Percentiles rank a stretch among this genome's conserved stretches.
These are phyloP conservation scores for Calycina herbarum DNA, from an alignment of 2,329 filamentous ascomycete species.

Conservation along the genomic window DNA sequence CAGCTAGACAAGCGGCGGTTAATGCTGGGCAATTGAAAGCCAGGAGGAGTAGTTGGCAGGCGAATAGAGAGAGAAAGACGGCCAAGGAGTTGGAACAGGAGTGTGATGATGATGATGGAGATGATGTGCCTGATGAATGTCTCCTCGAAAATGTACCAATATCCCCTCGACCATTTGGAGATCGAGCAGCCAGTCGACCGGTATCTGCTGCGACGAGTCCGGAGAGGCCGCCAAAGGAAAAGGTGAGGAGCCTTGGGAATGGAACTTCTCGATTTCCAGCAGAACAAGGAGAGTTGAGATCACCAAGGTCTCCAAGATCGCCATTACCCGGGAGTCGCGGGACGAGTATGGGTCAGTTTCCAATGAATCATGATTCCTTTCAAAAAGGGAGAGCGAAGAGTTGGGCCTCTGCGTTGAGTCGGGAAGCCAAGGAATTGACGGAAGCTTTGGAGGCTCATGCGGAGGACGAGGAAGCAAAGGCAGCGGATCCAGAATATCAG, in stretches of 20 bases:
- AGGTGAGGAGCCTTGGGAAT: constrained; percentile 48
- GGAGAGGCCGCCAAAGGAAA: constrained; percentile 35
- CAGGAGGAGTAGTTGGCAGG: constrained; percentile 63
- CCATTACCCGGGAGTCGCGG: constrained; percentile 43
- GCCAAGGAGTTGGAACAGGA: constrained; percentile 72
- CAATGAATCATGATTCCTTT: constrained; percentile 49
- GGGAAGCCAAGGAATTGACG: constrained; percentile 73
- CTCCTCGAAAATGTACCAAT: constrained; percentile 81
- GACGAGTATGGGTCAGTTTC: constrained; percentile 53
- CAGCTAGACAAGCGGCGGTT: constrained; percentile 26
- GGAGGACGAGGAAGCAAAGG: constrained; percentile 58
- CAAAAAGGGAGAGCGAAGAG: constrained; percentile 65
- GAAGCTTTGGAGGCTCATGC: constrained; percentile 80
- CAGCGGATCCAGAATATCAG: constrained; percentile 30
- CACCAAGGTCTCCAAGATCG: constrained; percentile 23
- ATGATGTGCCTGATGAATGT: constrained; percentile 76
- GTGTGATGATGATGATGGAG: constrained; percentile 73
- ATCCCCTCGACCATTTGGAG: constrained; percentile 65
- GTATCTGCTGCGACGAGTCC: constrained; percentile 46
- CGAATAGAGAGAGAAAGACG: constrained; percentile 63
- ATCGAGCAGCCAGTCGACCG: constrained; percentile 55
- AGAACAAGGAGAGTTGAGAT: constrained; percentile 56
- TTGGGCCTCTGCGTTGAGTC: constrained; percentile 72
- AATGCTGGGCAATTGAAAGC: constrained; percentile 25
- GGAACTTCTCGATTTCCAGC: constrained; percentile 61